Percentiles rank a stretch among this genome's conserved stretches.
phyloP scores from a whole-genome alignment of 2,329 filamentous ascomycete species.

The Pseudogymnoascus sp. region DNA sequence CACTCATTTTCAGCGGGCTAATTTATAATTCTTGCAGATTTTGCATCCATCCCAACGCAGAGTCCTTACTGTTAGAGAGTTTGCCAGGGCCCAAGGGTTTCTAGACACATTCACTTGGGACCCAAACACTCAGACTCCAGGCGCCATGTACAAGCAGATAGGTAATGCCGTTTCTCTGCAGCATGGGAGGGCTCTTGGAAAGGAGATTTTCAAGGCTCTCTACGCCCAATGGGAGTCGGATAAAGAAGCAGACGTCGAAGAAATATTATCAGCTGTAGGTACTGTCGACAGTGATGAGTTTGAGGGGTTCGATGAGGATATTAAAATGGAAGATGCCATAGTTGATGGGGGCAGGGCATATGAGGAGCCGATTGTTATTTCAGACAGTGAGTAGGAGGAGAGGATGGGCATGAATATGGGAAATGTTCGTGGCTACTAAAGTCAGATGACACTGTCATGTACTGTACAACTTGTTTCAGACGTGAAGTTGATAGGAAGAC shows the following conservation, averaged over 20 bases:
- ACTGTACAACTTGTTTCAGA: background rate
- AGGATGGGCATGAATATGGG: background rate
- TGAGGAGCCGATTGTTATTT: background rate
- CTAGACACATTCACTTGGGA: slow-evolving; percentile 17
- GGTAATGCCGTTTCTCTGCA: slow-evolving; percentile 17
- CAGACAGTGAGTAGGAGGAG: background rate
- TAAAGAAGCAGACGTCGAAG: background rate
- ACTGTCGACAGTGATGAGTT: background rate
- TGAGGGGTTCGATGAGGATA: background rate
- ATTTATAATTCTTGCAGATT: slow-evolving; percentile 8
- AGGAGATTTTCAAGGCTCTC: slow-evolving; percentile 10
- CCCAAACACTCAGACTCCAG: background rate
- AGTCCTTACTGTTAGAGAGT: slow-evolving; percentile 15
- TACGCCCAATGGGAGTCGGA: background rate
- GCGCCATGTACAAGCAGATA: slow-evolving; percentile 13
- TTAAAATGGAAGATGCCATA: background rate
- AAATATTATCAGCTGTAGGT: background rate
- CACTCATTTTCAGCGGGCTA: background rate
- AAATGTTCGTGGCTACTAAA: background rate
- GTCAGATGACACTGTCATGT: background rate
- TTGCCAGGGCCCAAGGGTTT: slow-evolving; percentile 16
- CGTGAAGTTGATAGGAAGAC: background rate
- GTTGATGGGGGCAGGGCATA: background rate
- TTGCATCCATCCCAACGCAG: slow-evolving; percentile 16
- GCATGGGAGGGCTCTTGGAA: slow-evolving; percentile 11